Percentiles rank a stretch among this genome's conserved stretches.
These are phyloP conservation scores for Penicillium crystallinum DNA, from an alignment of 495 filamentous ascomycete species.

Conservation along the genomic window DNA sequence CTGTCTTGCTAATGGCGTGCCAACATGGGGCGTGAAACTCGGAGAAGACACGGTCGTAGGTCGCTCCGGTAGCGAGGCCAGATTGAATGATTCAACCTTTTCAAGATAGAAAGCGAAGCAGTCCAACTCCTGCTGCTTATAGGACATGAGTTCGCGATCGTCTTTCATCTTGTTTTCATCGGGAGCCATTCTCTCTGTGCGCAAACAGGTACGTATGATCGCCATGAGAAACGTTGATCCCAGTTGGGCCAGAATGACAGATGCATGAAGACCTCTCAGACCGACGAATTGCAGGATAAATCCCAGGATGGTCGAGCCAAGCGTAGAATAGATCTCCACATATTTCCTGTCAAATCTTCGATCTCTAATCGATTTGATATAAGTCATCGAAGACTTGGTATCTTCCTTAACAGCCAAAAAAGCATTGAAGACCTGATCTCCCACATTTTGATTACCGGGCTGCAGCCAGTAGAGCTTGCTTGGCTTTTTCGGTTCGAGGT, in stretches of 20 bases:
- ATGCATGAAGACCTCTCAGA: constrained; percentile 44
- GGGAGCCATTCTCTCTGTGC: constrained; percentile 36
- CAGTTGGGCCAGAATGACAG: constrained; percentile 43
- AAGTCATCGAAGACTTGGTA: constrained; percentile 13
- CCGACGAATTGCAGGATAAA: constrained; percentile 50
- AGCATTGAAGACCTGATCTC: constrained; percentile 37
- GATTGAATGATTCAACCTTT: constrained; percentile 21
- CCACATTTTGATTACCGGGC: constrained; percentile 35
- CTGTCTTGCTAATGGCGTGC: not conserved
- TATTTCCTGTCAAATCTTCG: constrained; percentile 3
- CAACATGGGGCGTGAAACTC: constrained; percentile 1
- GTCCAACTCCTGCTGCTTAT: constrained; percentile 41
- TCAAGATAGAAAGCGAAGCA: constrained; percentile 39
- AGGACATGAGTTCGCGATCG: constrained; percentile 19
- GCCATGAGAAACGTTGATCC: constrained; percentile 45
- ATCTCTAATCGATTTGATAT: constrained; percentile 33
- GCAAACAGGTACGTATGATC: constrained; percentile 39
- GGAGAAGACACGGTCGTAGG: constrained; percentile 2
- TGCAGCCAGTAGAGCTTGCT: constrained; percentile 43
- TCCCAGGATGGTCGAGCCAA: constrained; percentile 36
- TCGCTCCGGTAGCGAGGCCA: constrained; percentile 4
- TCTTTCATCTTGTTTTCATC: constrained; percentile 26
- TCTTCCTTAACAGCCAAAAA: constrained; percentile 32
- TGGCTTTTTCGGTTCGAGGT: constrained; percentile 21
- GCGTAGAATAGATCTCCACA: constrained; percentile 13